Conservation (phyloP, 371 early-diverging fungal genomes). For the Mucor irregularis region DNA sequence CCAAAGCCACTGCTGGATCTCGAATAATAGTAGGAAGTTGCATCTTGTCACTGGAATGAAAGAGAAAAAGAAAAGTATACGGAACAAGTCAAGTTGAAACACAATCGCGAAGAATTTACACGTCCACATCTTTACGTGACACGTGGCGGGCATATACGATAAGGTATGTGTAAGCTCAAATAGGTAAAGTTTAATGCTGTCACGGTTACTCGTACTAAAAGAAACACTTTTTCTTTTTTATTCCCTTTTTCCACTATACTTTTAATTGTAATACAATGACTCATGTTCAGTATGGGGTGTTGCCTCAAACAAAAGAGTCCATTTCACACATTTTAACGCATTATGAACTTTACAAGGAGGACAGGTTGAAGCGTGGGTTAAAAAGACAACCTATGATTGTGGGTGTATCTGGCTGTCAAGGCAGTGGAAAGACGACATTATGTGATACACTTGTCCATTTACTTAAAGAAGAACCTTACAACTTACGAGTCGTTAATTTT, state of each 20-base stretch:
- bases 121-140: too few species aligned
- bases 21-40: constrained; percentile 50
- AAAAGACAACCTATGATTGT: constrained; percentile 60
- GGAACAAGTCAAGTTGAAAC: neutral
- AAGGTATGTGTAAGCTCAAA: neutral
- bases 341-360: constrained; percentile 25
- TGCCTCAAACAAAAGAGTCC: constrained; percentile 45
- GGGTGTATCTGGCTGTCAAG: constrained; percentile 80
- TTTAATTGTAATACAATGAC: constrained; percentile 8
- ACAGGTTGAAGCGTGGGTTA: constrained; percentile 15
- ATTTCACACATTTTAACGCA: constrained; percentile 44
- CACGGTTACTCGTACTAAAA: neutral
- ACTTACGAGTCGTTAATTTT: constrained; percentile 61
- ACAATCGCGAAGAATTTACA: too few species aligned
- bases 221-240: neutral
- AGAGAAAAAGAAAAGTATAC: neutral
- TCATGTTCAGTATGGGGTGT: constrained; percentile 18
- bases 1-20: constrained; percentile 60
- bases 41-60: constrained; percentile 8
- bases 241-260: neutral
- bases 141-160: neutral
- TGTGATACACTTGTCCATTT: constrained; percentile 48
- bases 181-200: neutral
- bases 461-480: constrained; percentile 45
- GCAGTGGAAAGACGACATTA: constrained; percentile 79